Evolutionary conservation across 257 asterid genomes (phyloP).

Genomic region (Echium plantagineum): DNA sequence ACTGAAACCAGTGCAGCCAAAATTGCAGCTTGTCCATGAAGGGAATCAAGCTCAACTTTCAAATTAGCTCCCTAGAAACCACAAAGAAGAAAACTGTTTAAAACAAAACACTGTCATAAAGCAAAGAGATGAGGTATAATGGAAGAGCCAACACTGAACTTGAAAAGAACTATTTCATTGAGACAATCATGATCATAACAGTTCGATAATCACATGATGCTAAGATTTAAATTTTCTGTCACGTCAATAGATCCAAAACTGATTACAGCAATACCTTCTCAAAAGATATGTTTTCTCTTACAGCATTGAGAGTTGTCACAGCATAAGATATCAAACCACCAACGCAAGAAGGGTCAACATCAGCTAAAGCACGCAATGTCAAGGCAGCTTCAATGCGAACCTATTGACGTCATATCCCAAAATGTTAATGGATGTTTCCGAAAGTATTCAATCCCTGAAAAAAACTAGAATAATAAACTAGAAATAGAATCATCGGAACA

Average conservation of each 20-base stretch:
- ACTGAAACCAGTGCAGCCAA: slow-evolving; percentile 86
- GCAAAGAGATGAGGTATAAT: not conserved
- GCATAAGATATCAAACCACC: slow-evolving; percentile 97
- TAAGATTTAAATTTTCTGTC: not conserved
- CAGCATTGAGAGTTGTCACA: slow-evolving; percentile 79
- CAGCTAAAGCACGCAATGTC: slow-evolving; percentile 83
- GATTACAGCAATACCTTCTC: slow-evolving; percentile 54
- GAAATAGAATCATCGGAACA: slow-evolving; percentile 1
- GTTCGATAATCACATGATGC: not conserved
- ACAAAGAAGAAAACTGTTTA: slow-evolving; percentile 14
- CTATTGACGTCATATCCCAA: slow-evolving; percentile 24
- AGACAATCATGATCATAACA: not conserved
- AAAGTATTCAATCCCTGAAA: too few species aligned
- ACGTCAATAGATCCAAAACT: slow-evolving; percentile 1
- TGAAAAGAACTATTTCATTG: too few species aligned
- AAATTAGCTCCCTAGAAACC: slow-evolving; percentile 63
- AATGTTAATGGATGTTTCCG: not conserved
- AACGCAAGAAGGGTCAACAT: slow-evolving; percentile 92
- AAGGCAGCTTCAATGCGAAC: slow-evolving; percentile 98
- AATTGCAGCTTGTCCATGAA: slow-evolving; percentile 91
- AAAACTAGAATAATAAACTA: not conserved
- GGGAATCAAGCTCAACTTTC: slow-evolving; percentile 59
- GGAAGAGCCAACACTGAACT: not conserved
- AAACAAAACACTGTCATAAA: not conserved
- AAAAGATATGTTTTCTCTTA: slow-evolving; percentile 67